Base-by-base conservation (phyloP, 2,329 filamentous ascomycete species). In the Karstenula rhodostoma region DNA sequence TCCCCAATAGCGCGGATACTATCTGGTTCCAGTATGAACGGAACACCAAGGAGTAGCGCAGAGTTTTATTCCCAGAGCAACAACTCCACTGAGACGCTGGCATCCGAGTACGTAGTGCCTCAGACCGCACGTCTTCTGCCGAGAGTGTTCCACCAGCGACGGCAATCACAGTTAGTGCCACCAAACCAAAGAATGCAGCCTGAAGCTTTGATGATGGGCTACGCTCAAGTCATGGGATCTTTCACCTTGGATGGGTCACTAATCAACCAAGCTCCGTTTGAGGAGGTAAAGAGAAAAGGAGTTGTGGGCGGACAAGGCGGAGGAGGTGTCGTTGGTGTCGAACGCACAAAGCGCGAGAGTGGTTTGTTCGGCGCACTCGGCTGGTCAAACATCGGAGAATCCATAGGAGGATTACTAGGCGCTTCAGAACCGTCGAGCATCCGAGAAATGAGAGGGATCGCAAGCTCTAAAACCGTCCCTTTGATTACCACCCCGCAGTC, bases 21-120 rank as follows among this genome's bases (percentile, higher is more conserved):
- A 56, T 92, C 93, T 3, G 89, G 90, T 33, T 89, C 90, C 17
- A 96, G 92, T 69, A 83, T 91, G 66, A 86, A 87, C 61, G 56
- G 89, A 4, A 98, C 94, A 29, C 93, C 93, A 25, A 85, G 95
- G 69, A 97, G 92, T 65, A 99, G 95, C 74, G 91, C 91, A 56
- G 95, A 99, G 72, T 96, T 98, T 71, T 98, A 97, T 77, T 94
- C 94, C 0, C 81, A 94, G 75, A 97, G 94, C 81, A 97, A 98
- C 75, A 90, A 97, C 73, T 98, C 95, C 7, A 92, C 91, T 17
- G 95, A 99, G 77, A 99, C 95, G 3, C 77, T 98, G 50, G 90
- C 90, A 12, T 99, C 95, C 0, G 95, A 98, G 77, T 96, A 96
- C 73, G 86, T 84, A 23, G 79, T 79, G 7, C 80, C 82, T 50